Evolutionary conservation across 345 rosid species (phyloP), one percentile per base, ranked within the genome.

Genomic region (Kandelia obovata): DNA sequence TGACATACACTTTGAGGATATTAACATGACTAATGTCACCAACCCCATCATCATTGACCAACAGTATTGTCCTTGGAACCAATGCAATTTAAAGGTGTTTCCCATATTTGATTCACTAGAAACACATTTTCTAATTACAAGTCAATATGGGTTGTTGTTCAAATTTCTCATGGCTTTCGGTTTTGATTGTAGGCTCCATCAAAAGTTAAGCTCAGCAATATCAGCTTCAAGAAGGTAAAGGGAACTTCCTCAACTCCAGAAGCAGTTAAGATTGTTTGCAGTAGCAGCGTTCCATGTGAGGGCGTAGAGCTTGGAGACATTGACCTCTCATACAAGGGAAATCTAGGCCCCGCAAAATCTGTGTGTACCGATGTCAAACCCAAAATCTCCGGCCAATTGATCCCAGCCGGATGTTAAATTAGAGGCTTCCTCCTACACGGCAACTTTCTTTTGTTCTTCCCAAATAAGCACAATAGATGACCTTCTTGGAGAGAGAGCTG

Each of bases 1-100:
- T 1, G 60, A 73, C 49, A n/a, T 81, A 68, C 71, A 70, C 59
- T 89, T 85, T 51, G 86, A 84, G 17, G 83, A 83, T 58, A 81
- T 89, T 32, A 67, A 66, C 30, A 81, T 87, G 90, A 64, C 77
- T 4, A 82, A 82, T 62, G 96, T 84, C 28, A 64, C 61, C 69
- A 73, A 62, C 47, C 96, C 96, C 0, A 15, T 89, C 69, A 57
- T 83, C 52, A 60, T 89, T 27, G 87, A 89, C 71, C 90, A 87
- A 68, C 49, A 6, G 10, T 85, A 87, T 23, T 83, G 89, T 63
- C 85, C 86, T 6, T 70, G 66, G 19, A 71, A 63, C 32, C 43
- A 71, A 6, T 88, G 90, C 81, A 56, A 79, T 13, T 26, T 56
- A 5, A 71, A 73, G 87, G 86, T 84, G 80, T 19, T 3, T 10